phyloP scores from a whole-genome alignment of 2,329 filamentous ascomycete species.

The Podosphaera xanthii region DNA sequence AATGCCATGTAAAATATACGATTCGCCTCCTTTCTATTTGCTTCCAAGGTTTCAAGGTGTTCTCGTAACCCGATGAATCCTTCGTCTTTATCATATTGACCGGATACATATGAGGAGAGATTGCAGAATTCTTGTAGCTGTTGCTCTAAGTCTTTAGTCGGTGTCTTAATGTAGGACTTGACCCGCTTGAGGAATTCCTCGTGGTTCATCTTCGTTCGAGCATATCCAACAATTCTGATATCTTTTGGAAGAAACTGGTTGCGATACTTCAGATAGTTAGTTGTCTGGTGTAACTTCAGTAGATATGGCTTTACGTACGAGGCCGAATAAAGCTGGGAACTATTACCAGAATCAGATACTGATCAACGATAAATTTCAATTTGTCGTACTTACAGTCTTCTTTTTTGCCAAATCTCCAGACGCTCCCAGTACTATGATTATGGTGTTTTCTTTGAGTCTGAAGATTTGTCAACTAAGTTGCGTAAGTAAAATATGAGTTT shows the following conservation, averaged over 20 bases:
- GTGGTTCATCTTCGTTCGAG: constrained; percentile 97
- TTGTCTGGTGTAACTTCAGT: constrained; percentile 2
- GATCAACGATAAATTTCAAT: background rate
- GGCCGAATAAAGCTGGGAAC: constrained; percentile 92
- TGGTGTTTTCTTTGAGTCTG: constrained; percentile 91
- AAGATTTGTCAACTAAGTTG: constrained; percentile 26
- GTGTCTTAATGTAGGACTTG: constrained; percentile 96
- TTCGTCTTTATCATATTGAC: constrained; percentile 93
- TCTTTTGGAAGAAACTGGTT: constrained; percentile 98
- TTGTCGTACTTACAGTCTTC: constrained; percentile 56
- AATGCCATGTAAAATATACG: constrained; percentile 98
- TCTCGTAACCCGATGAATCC: constrained; percentile 70
- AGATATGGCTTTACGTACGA: constrained; percentile 39
- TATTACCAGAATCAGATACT: constrained; percentile 19
- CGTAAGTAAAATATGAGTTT: background rate
- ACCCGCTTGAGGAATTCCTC: constrained; percentile 85
- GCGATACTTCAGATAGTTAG: constrained; percentile 43
- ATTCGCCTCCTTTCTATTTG: constrained; percentile 61
- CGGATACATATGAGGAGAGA: constrained; percentile 83
- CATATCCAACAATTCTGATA: constrained; percentile 95
- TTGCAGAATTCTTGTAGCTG: constrained; percentile 77
- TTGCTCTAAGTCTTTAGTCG: constrained; percentile 90
- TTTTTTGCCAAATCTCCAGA: constrained; percentile 98
- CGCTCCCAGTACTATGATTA: constrained; percentile 87
- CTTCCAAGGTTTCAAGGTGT: constrained; percentile 69